Evolutionary conservation across 2,329 filamentous ascomycete species (phyloP).

Genomic region (Colletotrichum magnum): DNA sequence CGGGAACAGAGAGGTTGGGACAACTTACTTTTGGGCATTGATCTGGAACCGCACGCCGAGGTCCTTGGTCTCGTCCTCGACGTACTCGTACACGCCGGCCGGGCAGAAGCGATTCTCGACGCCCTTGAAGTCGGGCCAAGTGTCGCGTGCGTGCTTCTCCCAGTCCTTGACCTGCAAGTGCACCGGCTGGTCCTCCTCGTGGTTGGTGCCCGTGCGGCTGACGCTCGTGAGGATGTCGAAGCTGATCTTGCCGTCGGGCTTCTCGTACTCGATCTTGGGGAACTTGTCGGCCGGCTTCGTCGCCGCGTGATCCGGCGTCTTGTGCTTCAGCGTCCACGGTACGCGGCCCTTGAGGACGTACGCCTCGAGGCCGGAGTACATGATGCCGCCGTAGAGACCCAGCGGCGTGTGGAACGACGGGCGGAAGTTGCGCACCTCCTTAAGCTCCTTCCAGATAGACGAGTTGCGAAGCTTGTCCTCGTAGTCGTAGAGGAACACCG

Average conservation of each 20-base stretch:
- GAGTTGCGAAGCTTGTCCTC: conserved; percentile 90
- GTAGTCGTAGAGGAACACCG: conserved; percentile 94
- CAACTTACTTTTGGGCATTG: conserved; percentile 92
- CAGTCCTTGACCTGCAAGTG: conserved; percentile 96
- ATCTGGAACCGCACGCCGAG: conserved; percentile 97
- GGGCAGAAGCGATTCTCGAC: conserved; percentile 98
- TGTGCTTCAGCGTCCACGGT: conserved; percentile 95
- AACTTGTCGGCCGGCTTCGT: conserved; percentile 86
- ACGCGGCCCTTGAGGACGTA: conserved; percentile 86
- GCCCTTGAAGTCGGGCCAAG: conserved; percentile 91
- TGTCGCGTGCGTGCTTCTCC: conserved; percentile 87
- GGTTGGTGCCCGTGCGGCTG: conserved; percentile 95
- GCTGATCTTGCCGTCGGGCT: conserved; percentile 93
- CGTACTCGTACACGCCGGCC: conserved; percentile 97
- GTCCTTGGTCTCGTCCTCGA: conserved; percentile 90
- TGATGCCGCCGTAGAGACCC: conserved; percentile 88
- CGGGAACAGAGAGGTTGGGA: neutral
- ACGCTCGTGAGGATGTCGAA: conserved; percentile 98
- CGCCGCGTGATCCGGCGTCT: conserved; percentile 80
- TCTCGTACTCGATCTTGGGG: conserved; percentile 94
- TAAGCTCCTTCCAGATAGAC: conserved; percentile 93
- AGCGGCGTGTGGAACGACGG: conserved; percentile 92
- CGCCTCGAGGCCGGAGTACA: conserved; percentile 94
- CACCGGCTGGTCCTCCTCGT: conserved; percentile 98
- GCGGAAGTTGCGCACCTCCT: conserved; percentile 96